Evolutionary conservation across 164 flowering plant genomes (phyloP).

Genomic region (Macadamia integrifolia): DNA sequence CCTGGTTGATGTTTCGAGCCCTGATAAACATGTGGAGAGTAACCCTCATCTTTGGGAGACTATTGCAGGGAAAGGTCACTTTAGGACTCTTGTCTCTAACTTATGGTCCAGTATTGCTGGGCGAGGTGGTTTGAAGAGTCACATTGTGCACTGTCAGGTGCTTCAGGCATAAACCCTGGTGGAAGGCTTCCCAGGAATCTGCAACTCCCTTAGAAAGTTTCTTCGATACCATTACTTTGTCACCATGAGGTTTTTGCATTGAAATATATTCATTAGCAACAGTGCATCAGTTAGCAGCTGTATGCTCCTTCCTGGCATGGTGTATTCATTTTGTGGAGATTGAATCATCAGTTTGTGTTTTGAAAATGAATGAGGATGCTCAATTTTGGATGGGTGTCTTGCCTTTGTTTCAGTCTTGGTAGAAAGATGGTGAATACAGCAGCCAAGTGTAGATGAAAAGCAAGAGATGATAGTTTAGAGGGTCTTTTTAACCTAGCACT

Average conservation of each 20-base stretch:
- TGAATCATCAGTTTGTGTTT: background rate
- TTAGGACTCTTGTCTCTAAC: constrained; percentile 61
- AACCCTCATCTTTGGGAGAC: constrained; percentile 81
- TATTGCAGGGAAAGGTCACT: constrained; percentile 65
- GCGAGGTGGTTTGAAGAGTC: constrained; percentile 68
- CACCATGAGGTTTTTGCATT: constrained; percentile 1
- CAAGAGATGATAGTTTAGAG: background rate
- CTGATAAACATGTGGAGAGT: constrained; percentile 50
- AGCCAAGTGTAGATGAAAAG: background rate
- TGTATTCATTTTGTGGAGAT: background rate
- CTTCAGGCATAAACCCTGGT: constrained; percentile 65
- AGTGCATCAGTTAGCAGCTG: background rate
- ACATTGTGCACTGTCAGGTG: constrained; percentile 93
- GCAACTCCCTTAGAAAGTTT: constrained; percentile 3
- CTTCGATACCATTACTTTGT: background rate
- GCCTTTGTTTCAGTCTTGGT: background rate
- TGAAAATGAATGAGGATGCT: background rate
- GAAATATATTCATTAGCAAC: background rate
- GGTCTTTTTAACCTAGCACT: background rate
- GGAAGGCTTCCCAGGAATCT: constrained; percentile 1
- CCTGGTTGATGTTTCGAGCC: constrained; percentile 70
- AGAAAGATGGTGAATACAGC: background rate
- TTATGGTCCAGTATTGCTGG: constrained; percentile 89
- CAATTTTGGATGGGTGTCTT: background rate
- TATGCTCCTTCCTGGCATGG: background rate